Conservation (phyloP, 2,329 filamentous ascomycete genomes). For the Chaetomium olivaceum region DNA sequence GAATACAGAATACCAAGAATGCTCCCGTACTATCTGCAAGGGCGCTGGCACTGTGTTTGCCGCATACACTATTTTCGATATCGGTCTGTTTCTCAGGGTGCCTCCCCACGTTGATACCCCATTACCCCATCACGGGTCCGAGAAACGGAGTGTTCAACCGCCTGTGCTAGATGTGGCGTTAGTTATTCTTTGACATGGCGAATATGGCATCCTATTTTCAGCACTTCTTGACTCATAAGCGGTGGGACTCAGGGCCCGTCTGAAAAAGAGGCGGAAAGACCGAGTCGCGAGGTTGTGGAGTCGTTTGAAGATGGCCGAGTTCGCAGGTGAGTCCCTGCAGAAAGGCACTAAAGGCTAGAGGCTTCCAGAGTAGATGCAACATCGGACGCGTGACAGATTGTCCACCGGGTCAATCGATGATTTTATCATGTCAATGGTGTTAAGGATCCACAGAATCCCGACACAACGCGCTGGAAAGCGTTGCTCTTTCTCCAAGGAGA, state of each 20-base stretch:
- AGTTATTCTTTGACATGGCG: neutral
- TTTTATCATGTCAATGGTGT: constrained; percentile 20
- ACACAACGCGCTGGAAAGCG: constrained; percentile 30
- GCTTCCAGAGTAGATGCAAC: neutral
- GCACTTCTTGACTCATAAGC: constrained; percentile 26
- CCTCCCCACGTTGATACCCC: too few species aligned
- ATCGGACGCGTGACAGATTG: constrained; percentile 13
- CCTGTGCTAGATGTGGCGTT: neutral
- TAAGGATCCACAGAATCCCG: constrained; percentile 20
- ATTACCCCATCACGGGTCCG: constrained; percentile 17
- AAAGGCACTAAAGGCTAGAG: too few species aligned
- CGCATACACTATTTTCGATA: neutral
- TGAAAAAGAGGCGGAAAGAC: constrained; percentile 6
- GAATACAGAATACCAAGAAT: neutral
- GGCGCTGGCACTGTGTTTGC: constrained; percentile 11
- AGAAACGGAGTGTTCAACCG: constrained; percentile 20
- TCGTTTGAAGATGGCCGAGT: neutral
- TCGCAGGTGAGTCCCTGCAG: constrained; percentile 5
- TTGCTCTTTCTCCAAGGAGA: constrained; percentile 13
- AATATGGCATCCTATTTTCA: neutral
- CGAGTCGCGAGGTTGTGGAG: constrained; percentile 23
- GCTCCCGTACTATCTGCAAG: constrained; percentile 1
- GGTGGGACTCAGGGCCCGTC: constrained; percentile 12
- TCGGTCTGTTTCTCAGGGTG: neutral
- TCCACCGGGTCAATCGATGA: constrained; percentile 18